These are phyloP conservation scores for Triticum timopheevii DNA, from an alignment of 176 grass and related monocot species.

Conservation along the genomic window DNA sequence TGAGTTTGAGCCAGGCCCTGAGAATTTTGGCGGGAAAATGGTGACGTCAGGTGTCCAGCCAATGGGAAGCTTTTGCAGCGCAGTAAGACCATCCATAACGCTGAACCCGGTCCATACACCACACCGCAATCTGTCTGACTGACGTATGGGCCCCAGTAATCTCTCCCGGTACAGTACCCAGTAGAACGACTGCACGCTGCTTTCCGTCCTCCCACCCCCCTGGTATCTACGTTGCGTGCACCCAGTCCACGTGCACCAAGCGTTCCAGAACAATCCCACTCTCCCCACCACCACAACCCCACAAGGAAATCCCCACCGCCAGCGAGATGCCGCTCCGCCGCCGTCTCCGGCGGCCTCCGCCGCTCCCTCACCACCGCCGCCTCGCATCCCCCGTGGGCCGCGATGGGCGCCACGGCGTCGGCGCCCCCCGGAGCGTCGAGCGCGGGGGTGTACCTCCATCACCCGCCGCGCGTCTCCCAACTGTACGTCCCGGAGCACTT, in stretches of 20 bases:
- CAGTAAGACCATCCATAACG: not conserved
- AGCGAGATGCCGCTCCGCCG: not conserved
- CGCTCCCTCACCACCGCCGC: not conserved
- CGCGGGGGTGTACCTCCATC: not conserved
- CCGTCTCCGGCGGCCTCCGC: no score
- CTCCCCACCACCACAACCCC: not conserved
- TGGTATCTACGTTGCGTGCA: not conserved
- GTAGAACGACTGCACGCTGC: not conserved
- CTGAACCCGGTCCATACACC: not conserved
- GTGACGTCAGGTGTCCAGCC: not conserved
- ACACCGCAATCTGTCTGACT: not conserved
- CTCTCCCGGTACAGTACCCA: not conserved
- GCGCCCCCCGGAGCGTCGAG: not conserved
- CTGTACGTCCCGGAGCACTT: not conserved
- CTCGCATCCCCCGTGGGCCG: not conserved
- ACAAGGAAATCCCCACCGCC: not conserved
- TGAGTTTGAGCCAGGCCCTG: no score
- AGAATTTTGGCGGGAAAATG: not conserved
- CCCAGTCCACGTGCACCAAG: no score
- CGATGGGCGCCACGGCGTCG: not conserved
- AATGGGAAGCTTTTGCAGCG: not conserved
- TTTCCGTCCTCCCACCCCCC: not conserved
- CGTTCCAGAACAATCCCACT: not conserved
- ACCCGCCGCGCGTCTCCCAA: constrained; percentile 8
- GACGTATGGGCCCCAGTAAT: not conserved